Base-by-base conservation (phyloP, 2,329 filamentous ascomycete genomes). In the Cylindrodendrum hubeiense region DNA sequence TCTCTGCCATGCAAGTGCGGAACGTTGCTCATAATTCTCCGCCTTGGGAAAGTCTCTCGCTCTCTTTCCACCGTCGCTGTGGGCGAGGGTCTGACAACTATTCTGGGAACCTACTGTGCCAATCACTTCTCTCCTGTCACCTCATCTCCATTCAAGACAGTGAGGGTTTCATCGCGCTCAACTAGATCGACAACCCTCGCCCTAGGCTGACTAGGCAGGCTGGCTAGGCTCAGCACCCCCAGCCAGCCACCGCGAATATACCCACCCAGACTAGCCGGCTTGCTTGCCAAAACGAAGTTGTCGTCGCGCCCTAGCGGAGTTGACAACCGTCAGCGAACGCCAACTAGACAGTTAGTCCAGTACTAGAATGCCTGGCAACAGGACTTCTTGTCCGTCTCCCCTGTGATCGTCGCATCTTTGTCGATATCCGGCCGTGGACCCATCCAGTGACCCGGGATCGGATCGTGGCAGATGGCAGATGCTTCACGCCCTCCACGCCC, bases 101-200 rank as follows among this genome's bases (percentile, higher is more conserved):
- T 50, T 28, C n/a, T 12, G 26, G n/a, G 46, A 50, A 19, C 30
- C 44, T 19, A 33, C 51, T 19, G 19, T 22, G 51, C 24, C 53
- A 47, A 41, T 34, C 56, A 59, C 46, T 26, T 51, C 39, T 49
- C 55, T 5, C n/a, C 24, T 49, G 30, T 39, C 26, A 49, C 21
- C 13, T 37, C 34, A 49, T 51, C 44, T 37, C 34, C 51, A 34
- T 24, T 43, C 26, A 55, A 61, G 58, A 61, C 58, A 61, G 5
- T 7, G 24, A 34, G 30, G 26, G 43, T 49, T 34, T 24, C 21
- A 33, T 55, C 51, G 54, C 43, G 22, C 24, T 24, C 41, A 22
- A 33, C 28, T 22, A 22, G 28, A 15, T 15, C 4, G n/a, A 15
- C 4, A 28, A 34, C n/a, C 17, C n/a, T 34, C 26, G 17, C 33